phyloP scores from a whole-genome alignment of 371 early-diverging fungal genomes.

The Smittium culicis region DNA sequence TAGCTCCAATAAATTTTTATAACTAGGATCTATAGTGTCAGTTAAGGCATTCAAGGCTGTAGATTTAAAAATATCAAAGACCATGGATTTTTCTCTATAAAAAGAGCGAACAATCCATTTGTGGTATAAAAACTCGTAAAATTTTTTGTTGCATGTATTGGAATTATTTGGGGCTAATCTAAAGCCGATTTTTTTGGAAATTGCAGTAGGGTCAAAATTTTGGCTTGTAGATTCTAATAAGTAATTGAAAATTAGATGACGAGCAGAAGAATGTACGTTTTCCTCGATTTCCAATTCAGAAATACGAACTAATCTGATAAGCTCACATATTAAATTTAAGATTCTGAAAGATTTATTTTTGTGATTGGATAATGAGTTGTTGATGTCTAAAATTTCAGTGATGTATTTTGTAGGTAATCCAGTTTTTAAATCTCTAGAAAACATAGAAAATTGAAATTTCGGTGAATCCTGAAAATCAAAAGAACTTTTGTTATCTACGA shows the following conservation, averaged over 20 bases:
- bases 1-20: not conserved
- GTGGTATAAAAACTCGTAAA: conserved; percentile 1
- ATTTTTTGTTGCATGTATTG: too few relatives aligned
- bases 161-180: too few relatives aligned
- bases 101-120: conserved; percentile 3
- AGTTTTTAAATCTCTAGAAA: not conserved
- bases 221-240: too few relatives aligned
- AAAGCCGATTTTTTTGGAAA: too few relatives aligned
- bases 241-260: conserved; percentile 5
- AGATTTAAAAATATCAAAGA: not conserved
- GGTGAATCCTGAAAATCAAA: not conserved
- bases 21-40: not conserved
- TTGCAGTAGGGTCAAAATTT: too few relatives aligned
- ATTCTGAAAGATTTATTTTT: not conserved
- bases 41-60: not conserved
- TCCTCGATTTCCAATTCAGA: conserved; percentile 5
- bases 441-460: not conserved
- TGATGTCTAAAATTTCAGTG: not conserved
- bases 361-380: too few relatives aligned
- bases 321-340: not conserved
- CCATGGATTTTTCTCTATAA: conserved; percentile 5
- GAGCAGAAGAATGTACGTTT: conserved; percentile 5
- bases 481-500: too few relatives aligned
- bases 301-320: not conserved
- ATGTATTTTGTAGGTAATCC: not conserved